Evolutionary conservation across 495 filamentous ascomycete species (phyloP), one percentile per base, ranked within the genome.

Genomic region (Lophiostoma macrostomum): DNA sequence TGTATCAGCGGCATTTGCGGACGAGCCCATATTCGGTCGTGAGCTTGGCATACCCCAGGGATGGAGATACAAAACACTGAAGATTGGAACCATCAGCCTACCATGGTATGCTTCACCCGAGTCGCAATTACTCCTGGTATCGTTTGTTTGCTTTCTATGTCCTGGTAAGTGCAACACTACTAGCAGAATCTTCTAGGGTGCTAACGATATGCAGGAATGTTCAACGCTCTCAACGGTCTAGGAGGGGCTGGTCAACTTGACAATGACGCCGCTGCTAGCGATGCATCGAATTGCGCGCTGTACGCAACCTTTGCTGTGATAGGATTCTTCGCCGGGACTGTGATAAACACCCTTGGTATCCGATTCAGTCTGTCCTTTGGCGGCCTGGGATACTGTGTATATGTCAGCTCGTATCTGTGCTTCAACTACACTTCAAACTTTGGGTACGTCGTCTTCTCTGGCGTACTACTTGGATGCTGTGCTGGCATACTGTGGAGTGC

Each of bases 401-500:
- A 95, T 64, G 78, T 85, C 8, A 80, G 84, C 40, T 81, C 81
- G 41, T 86, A 90, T 58, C 75, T 96, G 27, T 81, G 76, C 57
- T 96, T 87, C 71, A 90, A 86, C 64, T 86, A 94, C 69, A 87
- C 79, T 49, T 49, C 76, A 19, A 91, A 68, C 53, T 61, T 50
- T 28, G 79, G 77, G 31, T 83, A 77, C 64, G 60, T 76, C 34
- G 71, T 82, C 58, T 82, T 82, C 60, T 65, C 80, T 8, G 80
- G 80, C 38, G 71, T 74, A 5, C 52, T 83, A 25, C 71, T 84
- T 13, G 80, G 80, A 74, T 70, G 88, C 36, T 95, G 88, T 70
- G 90, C 87, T 20, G 90, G 87, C 63, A 71, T 95, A 29, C 75
- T 95, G 29, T 96, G 90, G 91, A 86, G 82, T 50, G 91, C 89